Percentiles rank a stretch among this genome's conserved stretches.
Conservation (phyloP, 2,329 filamentous ascomycete genomes). For the Sarocladium kiliense region DNA sequence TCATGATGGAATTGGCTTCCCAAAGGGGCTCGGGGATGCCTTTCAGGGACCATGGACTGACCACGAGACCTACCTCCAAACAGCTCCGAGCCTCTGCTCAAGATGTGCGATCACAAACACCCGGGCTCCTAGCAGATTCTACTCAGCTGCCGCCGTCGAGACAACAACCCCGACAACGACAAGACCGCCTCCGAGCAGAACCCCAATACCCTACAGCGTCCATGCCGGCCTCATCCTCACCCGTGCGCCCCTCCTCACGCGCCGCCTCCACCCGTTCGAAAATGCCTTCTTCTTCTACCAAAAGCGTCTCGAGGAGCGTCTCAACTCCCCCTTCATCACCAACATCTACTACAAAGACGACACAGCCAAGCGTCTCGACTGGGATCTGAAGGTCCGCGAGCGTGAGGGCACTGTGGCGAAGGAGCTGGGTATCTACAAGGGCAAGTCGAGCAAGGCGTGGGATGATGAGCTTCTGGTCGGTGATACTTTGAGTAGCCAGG, state of each 20-base stretch:
- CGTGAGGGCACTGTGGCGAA: conserved; percentile 69
- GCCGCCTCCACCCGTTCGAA: conserved; percentile 80
- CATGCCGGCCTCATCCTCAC: conserved; percentile 74
- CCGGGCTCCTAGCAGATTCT: conserved; percentile 26
- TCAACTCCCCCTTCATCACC: conserved; percentile 79
- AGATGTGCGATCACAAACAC: conserved; percentile 30
- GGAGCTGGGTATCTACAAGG: conserved; percentile 81
- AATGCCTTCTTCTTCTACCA: conserved; percentile 95
- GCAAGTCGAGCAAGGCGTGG: conserved; percentile 67
- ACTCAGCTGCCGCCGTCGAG: conserved; percentile 18
- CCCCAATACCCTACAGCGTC: conserved; percentile 38
- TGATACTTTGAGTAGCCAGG: conserved; percentile 59
- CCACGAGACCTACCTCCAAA: conserved; percentile 14
- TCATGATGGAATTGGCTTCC: background rate
- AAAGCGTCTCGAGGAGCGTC: conserved; percentile 89
- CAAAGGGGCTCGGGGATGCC: background rate
- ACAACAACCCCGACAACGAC: conserved; percentile 16
- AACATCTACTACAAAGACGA: conserved; percentile 94
- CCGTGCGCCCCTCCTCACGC: conserved; percentile 81
- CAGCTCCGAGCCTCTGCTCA: conserved; percentile 28
- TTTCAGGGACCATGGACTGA: conserved; percentile 3
- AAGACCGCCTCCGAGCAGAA: conserved; percentile 14
- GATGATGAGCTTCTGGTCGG: conserved; percentile 85
- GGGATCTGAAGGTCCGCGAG: conserved; percentile 78
- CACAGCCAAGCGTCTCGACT: conserved; percentile 79